Evolutionary conservation across 2,329 filamentous ascomycete genomes (phyloP).

Genomic region (Claviceps digitariae): DNA sequence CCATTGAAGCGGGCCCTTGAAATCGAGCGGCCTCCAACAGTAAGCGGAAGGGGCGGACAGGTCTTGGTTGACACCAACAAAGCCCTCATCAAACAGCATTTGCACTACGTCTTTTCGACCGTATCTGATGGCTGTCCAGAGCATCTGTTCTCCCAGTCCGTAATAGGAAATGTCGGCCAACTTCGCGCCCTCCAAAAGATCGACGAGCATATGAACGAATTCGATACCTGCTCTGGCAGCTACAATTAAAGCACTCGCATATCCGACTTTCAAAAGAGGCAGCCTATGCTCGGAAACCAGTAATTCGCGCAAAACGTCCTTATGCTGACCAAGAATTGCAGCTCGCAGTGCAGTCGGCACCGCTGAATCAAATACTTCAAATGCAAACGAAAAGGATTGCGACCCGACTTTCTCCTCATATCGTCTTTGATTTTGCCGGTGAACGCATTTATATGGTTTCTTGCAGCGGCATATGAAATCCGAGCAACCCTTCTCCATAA

Average conservation of each 20-base stretch:
- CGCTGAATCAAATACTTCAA: no score
- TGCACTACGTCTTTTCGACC: neutral
- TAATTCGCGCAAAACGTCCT: neutral
- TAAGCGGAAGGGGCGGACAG: no score
- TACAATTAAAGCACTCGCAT: neutral
- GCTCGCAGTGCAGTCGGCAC: constrained; percentile 1
- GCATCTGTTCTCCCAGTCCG: neutral
- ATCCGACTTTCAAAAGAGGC: neutral
- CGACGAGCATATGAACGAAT: neutral
- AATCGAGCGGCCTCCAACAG: no score
- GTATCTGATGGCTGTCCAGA: neutral
- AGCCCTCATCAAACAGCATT: neutral
- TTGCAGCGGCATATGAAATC: neutral
- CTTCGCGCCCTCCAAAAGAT: neutral
- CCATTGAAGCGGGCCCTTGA: neutral
- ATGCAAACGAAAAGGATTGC: no score
- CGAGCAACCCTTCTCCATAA: neutral
- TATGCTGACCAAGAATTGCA: neutral
- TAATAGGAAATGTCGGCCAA: neutral
- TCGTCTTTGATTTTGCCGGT: no score
- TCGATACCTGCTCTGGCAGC: neutral
- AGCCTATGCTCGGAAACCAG: neutral
- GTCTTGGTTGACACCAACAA: neutral
- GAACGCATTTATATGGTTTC: no score
- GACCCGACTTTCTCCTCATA: no score